phyloP scores from a whole-genome alignment of 805 yeast species.

The Cyberlindnera petersonii region DNA sequence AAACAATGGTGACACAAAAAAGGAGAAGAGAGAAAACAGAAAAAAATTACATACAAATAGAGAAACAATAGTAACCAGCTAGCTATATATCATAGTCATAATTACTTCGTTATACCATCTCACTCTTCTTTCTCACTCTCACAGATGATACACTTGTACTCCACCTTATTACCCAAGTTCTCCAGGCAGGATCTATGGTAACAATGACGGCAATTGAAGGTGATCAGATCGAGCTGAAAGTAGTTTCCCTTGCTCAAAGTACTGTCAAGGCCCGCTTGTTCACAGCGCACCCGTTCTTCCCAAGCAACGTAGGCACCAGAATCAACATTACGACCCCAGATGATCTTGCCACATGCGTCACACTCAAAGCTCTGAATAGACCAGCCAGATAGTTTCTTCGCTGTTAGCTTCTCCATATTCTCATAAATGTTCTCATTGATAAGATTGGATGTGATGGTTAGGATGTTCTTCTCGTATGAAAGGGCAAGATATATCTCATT shows the following conservation, averaged over 20 bases:
- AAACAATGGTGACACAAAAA: conserved; percentile 1
- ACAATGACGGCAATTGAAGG: conserved; percentile 64
- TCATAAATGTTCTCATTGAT: conserved; percentile 53
- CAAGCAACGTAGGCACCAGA: conserved; percentile 50
- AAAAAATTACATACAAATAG: not conserved
- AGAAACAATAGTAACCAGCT: not conserved
- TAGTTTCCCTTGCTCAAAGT: not conserved
- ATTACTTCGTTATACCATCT: not conserved
- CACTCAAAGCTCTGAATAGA: conserved; percentile 53
- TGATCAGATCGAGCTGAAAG: conserved; percentile 34
- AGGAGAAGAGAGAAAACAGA: too few relatives aligned
- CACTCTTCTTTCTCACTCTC: conserved; percentile 11
- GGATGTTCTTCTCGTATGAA: conserved; percentile 56
- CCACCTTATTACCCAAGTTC: conserved; percentile 38
- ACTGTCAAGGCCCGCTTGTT: conserved; percentile 1
- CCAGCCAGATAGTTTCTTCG: conserved; percentile 58
- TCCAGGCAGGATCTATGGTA: conserved; percentile 57
- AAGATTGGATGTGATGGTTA: conserved; percentile 47
- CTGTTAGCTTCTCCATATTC: conserved; percentile 41
- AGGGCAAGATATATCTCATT: conserved; percentile 62
- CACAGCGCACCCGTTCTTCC: conserved; percentile 41
- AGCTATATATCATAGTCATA: not conserved
- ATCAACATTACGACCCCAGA: conserved; percentile 66
- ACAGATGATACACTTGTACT: conserved; percentile 40
- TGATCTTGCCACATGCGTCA: conserved; percentile 67